Percentiles rank a stretch among this genome's conserved stretches.
Evolutionary conservation across 148 eudicot genomes (phyloP).

Genomic region (Drosera capensis): DNA sequence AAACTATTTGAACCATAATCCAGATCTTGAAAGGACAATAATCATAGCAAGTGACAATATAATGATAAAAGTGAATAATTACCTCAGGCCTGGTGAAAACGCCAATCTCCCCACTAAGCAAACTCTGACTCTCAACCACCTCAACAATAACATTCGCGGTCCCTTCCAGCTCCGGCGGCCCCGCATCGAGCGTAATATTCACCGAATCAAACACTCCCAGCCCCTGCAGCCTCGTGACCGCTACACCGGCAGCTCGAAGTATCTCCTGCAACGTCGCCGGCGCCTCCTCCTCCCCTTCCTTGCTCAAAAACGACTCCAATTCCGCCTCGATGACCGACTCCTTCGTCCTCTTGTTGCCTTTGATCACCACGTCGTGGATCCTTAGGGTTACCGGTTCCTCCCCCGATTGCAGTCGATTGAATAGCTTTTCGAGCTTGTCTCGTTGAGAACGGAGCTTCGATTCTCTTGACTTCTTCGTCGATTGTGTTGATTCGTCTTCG

Average conservation of each 20-base stretch:
- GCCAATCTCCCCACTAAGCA: slow-evolving; percentile 53
- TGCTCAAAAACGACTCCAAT: slow-evolving; percentile 32
- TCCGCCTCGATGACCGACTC: slow-evolving; percentile 55
- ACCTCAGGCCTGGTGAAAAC: slow-evolving; percentile 75
- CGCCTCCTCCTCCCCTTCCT: too few relatives aligned
- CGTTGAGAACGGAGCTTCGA: slow-evolving; percentile 15
- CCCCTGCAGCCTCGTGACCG: slow-evolving; percentile 24
- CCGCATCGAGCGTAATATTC: slow-evolving; percentile 48
- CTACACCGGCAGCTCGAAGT: slow-evolving; percentile 43
- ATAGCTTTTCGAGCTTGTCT: slow-evolving; percentile 31
- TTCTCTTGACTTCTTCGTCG: slow-evolving; percentile 11
- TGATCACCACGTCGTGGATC: slow-evolving; percentile 61
- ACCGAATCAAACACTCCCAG: slow-evolving; percentile 65
- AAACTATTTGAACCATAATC: too few relatives aligned
- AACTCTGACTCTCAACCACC: slow-evolving; percentile 45
- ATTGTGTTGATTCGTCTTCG: not conserved
- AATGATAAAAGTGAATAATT: too few relatives aligned
- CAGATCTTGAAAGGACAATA: too few relatives aligned
- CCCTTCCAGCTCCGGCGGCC: slow-evolving; percentile 71
- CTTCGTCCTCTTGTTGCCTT: slow-evolving; percentile 58
- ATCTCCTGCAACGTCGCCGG: slow-evolving; percentile 52
- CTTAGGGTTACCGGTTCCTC: slow-evolving; percentile 42
- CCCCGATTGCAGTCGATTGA: slow-evolving; percentile 28
- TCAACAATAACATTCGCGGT: slow-evolving; percentile 56
- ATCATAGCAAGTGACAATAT: too few relatives aligned